Conservation (phyloP, 805 yeast species). For the Wickerhamomyces ciferrii region DNA sequence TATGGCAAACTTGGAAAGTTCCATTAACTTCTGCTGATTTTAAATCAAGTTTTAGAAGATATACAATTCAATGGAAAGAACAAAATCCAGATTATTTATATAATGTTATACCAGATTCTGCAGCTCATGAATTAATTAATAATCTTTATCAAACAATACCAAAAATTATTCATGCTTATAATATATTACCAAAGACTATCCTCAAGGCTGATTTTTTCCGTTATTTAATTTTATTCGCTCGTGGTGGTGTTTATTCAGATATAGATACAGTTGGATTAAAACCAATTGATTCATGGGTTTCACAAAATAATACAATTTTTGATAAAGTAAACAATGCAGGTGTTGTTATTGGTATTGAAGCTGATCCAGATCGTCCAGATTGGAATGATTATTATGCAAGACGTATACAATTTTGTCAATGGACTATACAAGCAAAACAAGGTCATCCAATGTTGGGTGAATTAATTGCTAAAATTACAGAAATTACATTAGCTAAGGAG, state of each 20-base stretch:
- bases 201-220: conserved; percentile 92
- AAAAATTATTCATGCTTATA: conserved; percentile 69
- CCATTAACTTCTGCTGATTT: conserved; percentile 50
- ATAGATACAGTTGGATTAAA: conserved; percentile 79
- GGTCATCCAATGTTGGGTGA: conserved; percentile 91
- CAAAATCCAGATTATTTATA: conserved; percentile 63
- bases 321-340: conserved; percentile 45
- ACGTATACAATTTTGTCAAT: conserved; percentile 91
- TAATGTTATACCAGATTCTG: conserved; percentile 66
- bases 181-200: conserved; percentile 71
- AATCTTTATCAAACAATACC: conserved; percentile 70
- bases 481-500: conserved; percentile 58
- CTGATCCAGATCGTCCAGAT: conserved; percentile 93
- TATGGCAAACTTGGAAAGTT: conserved; percentile 96
- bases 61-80: conserved; percentile 58
- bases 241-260: conserved; percentile 93
- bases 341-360: conserved; percentile 85
- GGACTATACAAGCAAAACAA: conserved; percentile 87
- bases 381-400: conserved; percentile 94
- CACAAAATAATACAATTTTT: conserved; percentile 29
- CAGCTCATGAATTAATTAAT: conserved; percentile 48
- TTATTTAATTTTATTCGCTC: conserved; percentile 77
- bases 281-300: conserved; percentile 73
- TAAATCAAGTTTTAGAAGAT: conserved; percentile 44
- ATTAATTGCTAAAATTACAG: conserved; percentile 72